Evolutionary conservation across 1,284 basidiomycete species (phyloP).

Genomic region (Rhodotorula glutinis): DNA sequence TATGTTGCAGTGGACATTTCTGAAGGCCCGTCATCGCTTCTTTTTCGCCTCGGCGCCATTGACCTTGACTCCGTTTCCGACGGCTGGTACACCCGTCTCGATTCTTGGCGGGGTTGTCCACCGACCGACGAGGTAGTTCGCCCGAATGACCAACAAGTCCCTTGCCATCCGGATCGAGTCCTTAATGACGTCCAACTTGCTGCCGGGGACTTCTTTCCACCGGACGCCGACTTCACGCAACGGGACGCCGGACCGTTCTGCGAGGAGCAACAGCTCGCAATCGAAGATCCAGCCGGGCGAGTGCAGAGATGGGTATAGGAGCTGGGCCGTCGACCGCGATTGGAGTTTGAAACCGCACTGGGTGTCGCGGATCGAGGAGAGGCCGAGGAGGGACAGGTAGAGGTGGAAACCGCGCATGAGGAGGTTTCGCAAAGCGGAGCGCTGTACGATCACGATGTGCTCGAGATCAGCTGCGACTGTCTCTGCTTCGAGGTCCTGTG

Average conservation of each 20-base stretch:
- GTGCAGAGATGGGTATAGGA: constrained; percentile 78
- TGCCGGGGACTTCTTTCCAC: constrained; percentile 88
- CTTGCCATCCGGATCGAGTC: constrained; percentile 84
- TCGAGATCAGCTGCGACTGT: background rate
- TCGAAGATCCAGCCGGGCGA: constrained; percentile 77
- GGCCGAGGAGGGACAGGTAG: constrained; percentile 75
- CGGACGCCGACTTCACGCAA: constrained; percentile 80
- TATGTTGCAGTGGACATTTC: background rate
- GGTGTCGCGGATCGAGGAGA: constrained; percentile 79
- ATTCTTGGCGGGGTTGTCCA: constrained; percentile 49
- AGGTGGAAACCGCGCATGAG: constrained; percentile 89
- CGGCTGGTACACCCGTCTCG: background rate
- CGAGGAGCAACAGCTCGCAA: constrained; percentile 87
- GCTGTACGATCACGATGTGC: constrained; percentile 52
- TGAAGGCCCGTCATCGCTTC: background rate
- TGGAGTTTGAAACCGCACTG: constrained; percentile 97
- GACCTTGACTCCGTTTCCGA: background rate
- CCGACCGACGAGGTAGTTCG: constrained; percentile 70
- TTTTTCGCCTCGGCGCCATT: constrained; percentile 3
- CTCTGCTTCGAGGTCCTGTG: background rate
- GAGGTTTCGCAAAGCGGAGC: constrained; percentile 78
- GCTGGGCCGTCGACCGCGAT: constrained; percentile 69
- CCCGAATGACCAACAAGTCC: constrained; percentile 77
- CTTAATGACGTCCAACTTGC: constrained; percentile 78
- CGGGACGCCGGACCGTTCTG: constrained; percentile 63